A percentile compares a stretch with the other conserved stretches of the same genome.
Conservation (phyloP, 2,329 filamentous ascomycete species). For the Pyrenochaeta sp. region DNA sequence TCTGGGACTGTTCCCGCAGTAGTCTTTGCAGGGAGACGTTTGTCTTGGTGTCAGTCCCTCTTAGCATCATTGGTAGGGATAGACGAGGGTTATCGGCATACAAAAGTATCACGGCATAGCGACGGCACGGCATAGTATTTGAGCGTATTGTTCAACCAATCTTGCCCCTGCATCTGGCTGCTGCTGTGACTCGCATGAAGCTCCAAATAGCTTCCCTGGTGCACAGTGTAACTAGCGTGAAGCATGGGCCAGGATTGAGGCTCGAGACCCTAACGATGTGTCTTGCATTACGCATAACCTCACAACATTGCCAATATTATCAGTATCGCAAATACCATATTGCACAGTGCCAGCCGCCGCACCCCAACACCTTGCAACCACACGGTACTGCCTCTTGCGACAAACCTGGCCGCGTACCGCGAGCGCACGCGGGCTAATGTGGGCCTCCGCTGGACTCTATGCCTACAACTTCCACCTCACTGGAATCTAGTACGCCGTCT, state of each 20-base stretch:
- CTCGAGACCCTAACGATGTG: conserved; percentile 14
- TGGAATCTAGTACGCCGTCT: conserved; percentile 48
- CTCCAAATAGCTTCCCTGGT: neutral
- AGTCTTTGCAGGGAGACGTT: neutral
- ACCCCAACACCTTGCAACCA: neutral
- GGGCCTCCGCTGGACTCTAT: conserved; percentile 45
- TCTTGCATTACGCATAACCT: conserved; percentile 22
- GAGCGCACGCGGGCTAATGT: conserved; percentile 46
- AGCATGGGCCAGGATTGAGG: conserved; percentile 16
- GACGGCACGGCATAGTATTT: neutral
- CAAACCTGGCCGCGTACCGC: conserved; percentile 30
- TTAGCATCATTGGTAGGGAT: neutral
- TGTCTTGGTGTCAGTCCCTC: neutral
- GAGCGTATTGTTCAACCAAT: conserved; percentile 6
- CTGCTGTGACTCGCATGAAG: conserved; percentile 8
- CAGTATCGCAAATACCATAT: conserved; percentile 7
- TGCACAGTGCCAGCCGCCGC: neutral
- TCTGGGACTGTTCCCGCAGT: conserved; percentile 57
- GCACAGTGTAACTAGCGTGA: conserved; percentile 9
- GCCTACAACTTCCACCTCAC: conserved; percentile 46
- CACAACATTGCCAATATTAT: conserved; percentile 13
- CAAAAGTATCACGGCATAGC: conserved; percentile 7
- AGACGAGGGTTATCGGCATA: neutral
- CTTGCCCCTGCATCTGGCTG: neutral
- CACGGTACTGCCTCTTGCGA: conserved; percentile 15